These are phyloP conservation scores for Cytospora mali DNA, from an alignment of 2,329 filamentous ascomycete species.

Conservation along the genomic window DNA sequence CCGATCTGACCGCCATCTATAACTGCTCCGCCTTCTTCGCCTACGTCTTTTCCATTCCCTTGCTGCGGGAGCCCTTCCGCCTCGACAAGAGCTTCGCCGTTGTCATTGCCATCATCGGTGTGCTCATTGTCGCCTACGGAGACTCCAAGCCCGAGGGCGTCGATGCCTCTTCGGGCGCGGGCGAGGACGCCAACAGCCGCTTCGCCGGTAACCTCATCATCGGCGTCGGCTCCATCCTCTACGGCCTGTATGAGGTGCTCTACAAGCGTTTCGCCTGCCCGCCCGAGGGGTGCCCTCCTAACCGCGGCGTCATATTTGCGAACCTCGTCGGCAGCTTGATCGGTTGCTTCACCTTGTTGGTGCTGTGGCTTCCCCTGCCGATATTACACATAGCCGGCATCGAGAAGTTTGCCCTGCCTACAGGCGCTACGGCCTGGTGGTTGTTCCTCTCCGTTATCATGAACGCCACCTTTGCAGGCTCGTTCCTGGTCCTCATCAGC, in stretches of 20 bases:
- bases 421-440: conserved; percentile 76
- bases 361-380: conserved; percentile 91
- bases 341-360: conserved; percentile 78
- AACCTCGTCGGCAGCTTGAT: conserved; percentile 90
- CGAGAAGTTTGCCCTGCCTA: conserved; percentile 82
- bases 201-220: conserved; percentile 90
- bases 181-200: conserved; percentile 59
- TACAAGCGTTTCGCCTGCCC: conserved; percentile 95
- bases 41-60: conserved; percentile 91
- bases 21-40: conserved; percentile 99
- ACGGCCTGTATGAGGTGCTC: conserved; percentile 94
- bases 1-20: conserved; percentile 96
- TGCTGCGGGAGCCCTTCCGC: conserved; percentile 82
- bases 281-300: conserved; percentile 80
- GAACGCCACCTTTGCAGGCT: conserved; percentile 91
- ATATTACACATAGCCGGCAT: conserved; percentile 77
- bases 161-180: conserved; percentile 11
- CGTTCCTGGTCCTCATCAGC: conserved; percentile 89
- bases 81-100: conserved; percentile 87
- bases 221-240: conserved; percentile 85
- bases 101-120: conserved; percentile 81
- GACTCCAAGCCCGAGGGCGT: conserved; percentile 57
- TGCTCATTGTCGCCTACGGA: conserved; percentile 94
- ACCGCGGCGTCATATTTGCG: conserved; percentile 94
- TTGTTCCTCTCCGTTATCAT: conserved; percentile 78